These are phyloP conservation scores for Cymbopogon flexuosus DNA, from an alignment of 202 grass and related monocot species.

Conservation along the genomic window DNA sequence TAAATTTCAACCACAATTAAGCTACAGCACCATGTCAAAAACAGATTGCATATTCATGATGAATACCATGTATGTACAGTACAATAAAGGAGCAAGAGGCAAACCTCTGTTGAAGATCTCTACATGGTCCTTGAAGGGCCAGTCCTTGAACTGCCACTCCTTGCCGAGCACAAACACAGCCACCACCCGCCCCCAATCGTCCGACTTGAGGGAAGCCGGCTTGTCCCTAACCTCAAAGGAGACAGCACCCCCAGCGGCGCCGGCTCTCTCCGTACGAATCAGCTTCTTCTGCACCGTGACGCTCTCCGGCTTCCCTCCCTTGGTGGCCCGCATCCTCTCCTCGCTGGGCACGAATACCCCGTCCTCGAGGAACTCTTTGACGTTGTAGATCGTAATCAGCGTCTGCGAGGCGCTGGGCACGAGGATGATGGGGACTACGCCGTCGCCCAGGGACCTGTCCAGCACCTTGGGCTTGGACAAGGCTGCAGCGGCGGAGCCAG, in stretches of 20 bases:
- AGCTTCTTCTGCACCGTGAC: conserved; percentile 94
- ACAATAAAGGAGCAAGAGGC: not conserved
- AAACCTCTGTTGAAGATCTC: conserved; percentile 96
- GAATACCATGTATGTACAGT: not conserved
- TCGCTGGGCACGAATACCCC: conserved; percentile 80
- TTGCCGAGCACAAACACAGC: conserved; percentile 93
- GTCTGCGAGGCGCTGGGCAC: conserved; percentile 96
- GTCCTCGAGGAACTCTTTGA: conserved; percentile 88
- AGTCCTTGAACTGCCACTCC: conserved; percentile 99
- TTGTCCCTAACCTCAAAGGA: conserved; percentile 91
- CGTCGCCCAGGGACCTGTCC: conserved; percentile 57
- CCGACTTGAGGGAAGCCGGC: conserved; percentile 60
- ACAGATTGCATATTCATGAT: not conserved
- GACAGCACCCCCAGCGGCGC: conserved; percentile 32
- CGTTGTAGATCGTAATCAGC: conserved; percentile 90
- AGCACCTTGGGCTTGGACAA: conserved; percentile 40
- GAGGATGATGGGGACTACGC: conserved; percentile 86
- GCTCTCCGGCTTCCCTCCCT: conserved; percentile 76
- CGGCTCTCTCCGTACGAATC: conserved; percentile 46
- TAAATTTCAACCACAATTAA: not conserved
- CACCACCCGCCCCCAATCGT: conserved; percentile 83
- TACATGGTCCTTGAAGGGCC: conserved; percentile 96
- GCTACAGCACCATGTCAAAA: not conserved
- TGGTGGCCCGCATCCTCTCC: conserved; percentile 71
- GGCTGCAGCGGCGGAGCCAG: conserved; percentile 25